These are phyloP conservation scores for Colletotrichum abscissum DNA, from an alignment of 2,329 filamentous ascomycete genomes.

Conservation along the genomic window DNA sequence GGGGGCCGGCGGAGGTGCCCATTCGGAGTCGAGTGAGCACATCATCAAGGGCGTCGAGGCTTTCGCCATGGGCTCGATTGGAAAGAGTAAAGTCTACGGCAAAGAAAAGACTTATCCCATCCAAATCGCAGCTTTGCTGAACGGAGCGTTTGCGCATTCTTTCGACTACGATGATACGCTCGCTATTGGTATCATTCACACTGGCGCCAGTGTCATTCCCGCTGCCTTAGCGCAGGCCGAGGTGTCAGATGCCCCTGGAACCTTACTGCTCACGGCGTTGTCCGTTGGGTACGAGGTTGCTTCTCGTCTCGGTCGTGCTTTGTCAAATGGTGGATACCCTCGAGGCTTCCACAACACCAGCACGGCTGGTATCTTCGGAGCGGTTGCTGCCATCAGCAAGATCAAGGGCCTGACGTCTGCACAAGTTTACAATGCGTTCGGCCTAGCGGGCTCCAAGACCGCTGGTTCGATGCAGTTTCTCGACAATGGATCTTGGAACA, in stretches of 20 bases:
- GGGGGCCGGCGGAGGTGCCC: constrained; percentile 38
- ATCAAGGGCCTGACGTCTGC: constrained; percentile 37
- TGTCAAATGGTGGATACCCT: constrained; percentile 40
- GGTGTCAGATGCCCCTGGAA: constrained; percentile 1
- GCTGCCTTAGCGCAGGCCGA: constrained; percentile 44
- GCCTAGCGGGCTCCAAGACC: constrained; percentile 40
- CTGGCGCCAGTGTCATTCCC: constrained; percentile 52
- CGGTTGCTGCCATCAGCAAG: constrained; percentile 41
- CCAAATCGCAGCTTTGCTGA: constrained; percentile 53
- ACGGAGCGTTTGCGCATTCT: constrained; percentile 54
- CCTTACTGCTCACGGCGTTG: constrained; percentile 22
- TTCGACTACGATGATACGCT: constrained; percentile 59
- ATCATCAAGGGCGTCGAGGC: constrained; percentile 49
- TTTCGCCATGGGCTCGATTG: constrained; percentile 36
- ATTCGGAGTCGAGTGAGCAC: constrained; percentile 39
- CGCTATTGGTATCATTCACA: constrained; percentile 52
- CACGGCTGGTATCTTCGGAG: constrained; percentile 42
- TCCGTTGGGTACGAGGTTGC: constrained; percentile 44
- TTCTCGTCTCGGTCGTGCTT: constrained; percentile 40
- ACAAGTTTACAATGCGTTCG: constrained; percentile 39
- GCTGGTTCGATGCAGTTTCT: constrained; percentile 45
- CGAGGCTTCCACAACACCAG: constrained; percentile 43
- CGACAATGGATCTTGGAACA: constrained; percentile 44
- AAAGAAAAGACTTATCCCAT: constrained; percentile 46
- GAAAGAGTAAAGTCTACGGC: constrained; percentile 47